Evolutionary conservation across 225 moss, liverwort and hornwort species (phyloP), one percentile per base, ranked within the genome.

Genomic region (Ulota crispa): DNA sequence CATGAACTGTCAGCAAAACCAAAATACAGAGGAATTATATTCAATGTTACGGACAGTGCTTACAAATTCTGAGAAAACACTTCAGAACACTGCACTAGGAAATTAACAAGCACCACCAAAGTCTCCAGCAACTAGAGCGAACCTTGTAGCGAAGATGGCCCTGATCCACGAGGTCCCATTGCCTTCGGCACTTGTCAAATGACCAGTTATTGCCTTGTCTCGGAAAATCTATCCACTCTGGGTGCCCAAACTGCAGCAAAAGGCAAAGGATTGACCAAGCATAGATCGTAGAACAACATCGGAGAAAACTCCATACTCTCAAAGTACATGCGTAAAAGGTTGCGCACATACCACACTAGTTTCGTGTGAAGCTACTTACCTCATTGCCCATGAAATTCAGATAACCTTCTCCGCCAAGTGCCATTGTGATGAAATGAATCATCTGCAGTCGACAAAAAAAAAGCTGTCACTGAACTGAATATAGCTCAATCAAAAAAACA

Each of bases 311-410:
- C 39, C 32, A 60, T 60, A 9, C 52, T 73, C 70, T 74, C 62
- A 60, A 67, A 59, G 24, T 56, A 28, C 37, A 78, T 52, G 6
- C 37, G 56, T 47, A 55, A 56, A 36, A 52, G 26, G 16, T 41
- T 55, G 31, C 39, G 53, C 43, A 26, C 21, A 36, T 27, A 23
- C 26, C 15, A 54, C 15, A 47, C 59, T 27, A 3, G 57, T 67
- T 75, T 43, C 31, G 43, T 10, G 28, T 28, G 12, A 32, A 60
- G 45, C 14, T 24, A 4, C 55, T 68, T 77, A 94, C 94, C 94
- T 95, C 94, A 74, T 94, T 97, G 37, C 97, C 95, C 97, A 97
- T 97, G 75, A 97, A 97, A 81, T 97, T 97, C 79, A 97, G 88
- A 27, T 95, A 97, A 28, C 97, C 97, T 87, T 97, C 97, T 41